Conservation (phyloP, 306 rosid genomes). For the Morella rubra region DNA sequence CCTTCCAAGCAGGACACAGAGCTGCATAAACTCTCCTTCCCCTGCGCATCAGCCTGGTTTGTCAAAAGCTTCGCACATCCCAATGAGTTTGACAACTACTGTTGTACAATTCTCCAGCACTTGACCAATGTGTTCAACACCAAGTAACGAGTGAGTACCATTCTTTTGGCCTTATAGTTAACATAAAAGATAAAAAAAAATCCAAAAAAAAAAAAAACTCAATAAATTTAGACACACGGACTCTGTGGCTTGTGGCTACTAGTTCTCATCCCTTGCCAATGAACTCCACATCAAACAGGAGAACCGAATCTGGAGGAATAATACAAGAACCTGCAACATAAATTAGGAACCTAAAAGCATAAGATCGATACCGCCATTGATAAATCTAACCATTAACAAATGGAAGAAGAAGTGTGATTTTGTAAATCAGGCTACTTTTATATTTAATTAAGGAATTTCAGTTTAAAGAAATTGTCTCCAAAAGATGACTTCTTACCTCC, state of each 20-base stretch:
- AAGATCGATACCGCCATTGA: not conserved
- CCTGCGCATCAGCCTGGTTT: no score
- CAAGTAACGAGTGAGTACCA: no score
- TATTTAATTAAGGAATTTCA: no score
- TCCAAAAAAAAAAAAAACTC: not conserved
- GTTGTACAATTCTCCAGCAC: no score
- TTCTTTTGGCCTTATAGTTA: no score
- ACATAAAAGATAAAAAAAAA: not conserved
- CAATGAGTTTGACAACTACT: no score
- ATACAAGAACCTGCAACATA: conserved; percentile 74
- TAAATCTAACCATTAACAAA: not conserved
- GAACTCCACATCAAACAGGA: conserved; percentile 85
- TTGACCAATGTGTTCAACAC: no score
- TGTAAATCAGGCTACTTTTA: no score
- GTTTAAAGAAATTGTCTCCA: conserved; percentile 12
- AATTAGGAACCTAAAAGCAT: not conserved
- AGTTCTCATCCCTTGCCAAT: conserved; percentile 68
- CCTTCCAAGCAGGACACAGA: no score
- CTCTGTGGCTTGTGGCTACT: not conserved
- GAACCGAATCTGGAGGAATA: conserved; percentile 87
- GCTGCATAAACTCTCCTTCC: no score
- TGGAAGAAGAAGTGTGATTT: not conserved
- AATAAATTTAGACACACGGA: not conserved
- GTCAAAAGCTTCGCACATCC: no score
- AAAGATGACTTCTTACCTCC: conserved; percentile 60